These are phyloP conservation scores for Tremellales sp. DNA, from an alignment of 1,284 basidiomycete genomes.

Conservation along the genomic window DNA sequence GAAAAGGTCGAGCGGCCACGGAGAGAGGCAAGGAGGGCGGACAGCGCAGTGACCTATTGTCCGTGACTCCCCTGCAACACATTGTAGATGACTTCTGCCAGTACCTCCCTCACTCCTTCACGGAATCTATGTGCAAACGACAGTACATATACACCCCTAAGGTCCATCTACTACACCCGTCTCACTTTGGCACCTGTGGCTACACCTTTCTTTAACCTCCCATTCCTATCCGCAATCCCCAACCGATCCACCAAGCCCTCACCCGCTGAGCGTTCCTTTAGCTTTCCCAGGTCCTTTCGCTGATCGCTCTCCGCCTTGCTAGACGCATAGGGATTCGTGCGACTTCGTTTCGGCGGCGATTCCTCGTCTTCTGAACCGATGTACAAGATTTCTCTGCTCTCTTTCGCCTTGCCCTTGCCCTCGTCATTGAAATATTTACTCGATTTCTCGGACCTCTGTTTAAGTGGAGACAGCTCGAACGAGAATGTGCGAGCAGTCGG, in stretches of 20 bases:
- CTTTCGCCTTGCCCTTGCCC: background rate
- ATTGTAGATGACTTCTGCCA: too few relatives aligned
- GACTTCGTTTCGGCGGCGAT: slow-evolving; percentile 9
- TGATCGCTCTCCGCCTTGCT: slow-evolving; percentile 10
- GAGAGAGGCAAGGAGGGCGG: too few relatives aligned
- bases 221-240: slow-evolving; percentile 25
- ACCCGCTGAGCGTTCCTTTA: background rate
- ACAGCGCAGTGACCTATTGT: too few relatives aligned
- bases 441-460: background rate
- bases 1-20: too few relatives aligned
- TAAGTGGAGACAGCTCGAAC: slow-evolving; percentile 9
- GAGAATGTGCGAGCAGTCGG: slow-evolving; percentile 24
- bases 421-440: slow-evolving; percentile 19
- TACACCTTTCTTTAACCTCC: slow-evolving; percentile 28
- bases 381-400: background rate
- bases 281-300: slow-evolving; percentile 11
- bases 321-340: slow-evolving; percentile 21
- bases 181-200: slow-evolving; percentile 24
- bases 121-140: too few relatives aligned
- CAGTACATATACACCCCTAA: background rate
- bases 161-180: slow-evolving; percentile 13
- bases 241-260: slow-evolving; percentile 13
- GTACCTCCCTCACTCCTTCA: too few relatives aligned
- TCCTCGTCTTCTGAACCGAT: background rate
- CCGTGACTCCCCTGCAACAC: too few relatives aligned